Evolutionary conservation across 2,329 filamentous ascomycete species (phyloP), one percentile per base, ranked within the genome.

Genomic region (Beauveria sp.): DNA sequence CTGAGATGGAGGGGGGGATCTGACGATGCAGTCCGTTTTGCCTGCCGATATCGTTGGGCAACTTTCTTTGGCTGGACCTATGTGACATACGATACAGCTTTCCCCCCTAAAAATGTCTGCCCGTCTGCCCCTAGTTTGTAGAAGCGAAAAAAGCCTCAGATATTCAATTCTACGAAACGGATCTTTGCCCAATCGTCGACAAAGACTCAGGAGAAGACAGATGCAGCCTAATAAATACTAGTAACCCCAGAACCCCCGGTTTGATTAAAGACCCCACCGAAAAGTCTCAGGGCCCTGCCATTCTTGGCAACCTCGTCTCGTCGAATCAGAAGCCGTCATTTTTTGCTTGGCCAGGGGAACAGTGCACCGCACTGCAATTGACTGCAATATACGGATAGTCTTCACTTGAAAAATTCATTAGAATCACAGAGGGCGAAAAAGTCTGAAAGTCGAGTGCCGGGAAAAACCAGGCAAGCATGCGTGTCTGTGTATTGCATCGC

Each of bases 261-360:
- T 59, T 59, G 46, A 59, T 59, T 59, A 59, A 49, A 49, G 22
- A 10, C 56, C 56, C 56, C 56, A 59, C 56, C 5, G 5, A 12
- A 34, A 57, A 26, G 54, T 57, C 42, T 28, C 52, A 55, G 16
- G 22, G 10, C 34, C 31, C 52, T 16, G 38, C 20, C 53, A 6
- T 56, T 48, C 54, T 48, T 57, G 54, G 43, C 54, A 28, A 26
- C 20, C 22, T 18, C 24, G 24, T 28, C 16, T 31, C 48, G 26
- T 50, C 48, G 24, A 50, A 50, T 50, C 48, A n/a, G 10, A 54
- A 26, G 14, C 38, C 22, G 38, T 8, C 22, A 7, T 28, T 10
- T 50, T 20, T 6, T 43, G 3, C 18, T 18, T 20, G 18, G 42
- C 9, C 42, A 38, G 14, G 34, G 14, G 34, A 38, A 38, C 34